Base-by-base conservation (phyloP, 2,329 filamentous ascomycete species). In the Lomentospora prolificans region DNA sequence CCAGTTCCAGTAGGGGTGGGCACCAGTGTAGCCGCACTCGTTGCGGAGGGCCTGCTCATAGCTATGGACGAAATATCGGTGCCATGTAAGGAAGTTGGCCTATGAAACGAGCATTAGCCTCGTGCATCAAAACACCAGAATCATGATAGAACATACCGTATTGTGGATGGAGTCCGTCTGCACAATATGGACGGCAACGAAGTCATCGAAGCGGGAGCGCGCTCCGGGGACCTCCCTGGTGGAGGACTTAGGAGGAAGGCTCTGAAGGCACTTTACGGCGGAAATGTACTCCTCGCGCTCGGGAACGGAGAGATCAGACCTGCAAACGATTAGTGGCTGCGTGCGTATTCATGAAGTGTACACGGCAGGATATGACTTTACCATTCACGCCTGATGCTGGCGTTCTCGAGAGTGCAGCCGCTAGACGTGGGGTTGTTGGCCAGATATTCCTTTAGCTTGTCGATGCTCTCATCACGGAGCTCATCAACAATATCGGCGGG, bases 1-100 rank as follows among this genome's bases (percentile, higher is more conserved):
- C 68, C 64, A 78, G 63, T 77, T 69, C 71, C 74, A 75, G 62
- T 78, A 78, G 63, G 71, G 71, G 27, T 73, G 72, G 55, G 64
- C 66, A n/a, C 72, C 71, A 3, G 60, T 66, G 62, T 74, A 69
- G 12, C 66, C 67, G 22, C 66, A 69, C 58, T 69, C 66, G 1
- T 65, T 56, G 4, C 62, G 59, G 3, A 69, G 60, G 1, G 66
- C 66, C 52, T 63, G 57, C 53, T 69, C 66, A 25, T 67, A 69
- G 1, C 61, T n/a, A 63, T 62, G 67, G 22, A 61, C 65, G 17
- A 64, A 69, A 51, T 67, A 67, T 1, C 67, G 51, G 28, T 69
- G 67, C 64, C 66, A 69, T 2, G 60, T 46, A 6, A 69, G 57
- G 33, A 69, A 69, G 50, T 61, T 66, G 0, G 64, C 51, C 46